Evolutionary conservation across 148 eudicot genomes (phyloP).

Genomic region (Pharnaceum exiguum): DNA sequence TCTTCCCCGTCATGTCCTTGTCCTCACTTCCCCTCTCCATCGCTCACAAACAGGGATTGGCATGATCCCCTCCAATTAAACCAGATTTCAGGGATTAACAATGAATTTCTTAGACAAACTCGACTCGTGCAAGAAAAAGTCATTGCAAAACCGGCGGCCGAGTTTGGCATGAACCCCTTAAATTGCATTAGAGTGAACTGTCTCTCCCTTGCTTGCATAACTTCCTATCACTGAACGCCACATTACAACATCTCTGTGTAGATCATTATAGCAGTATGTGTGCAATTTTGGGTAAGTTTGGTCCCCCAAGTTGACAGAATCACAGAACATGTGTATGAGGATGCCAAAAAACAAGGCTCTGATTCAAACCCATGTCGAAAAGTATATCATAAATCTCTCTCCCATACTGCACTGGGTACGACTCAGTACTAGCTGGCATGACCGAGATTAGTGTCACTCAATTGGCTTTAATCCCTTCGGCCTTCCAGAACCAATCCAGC

Average conservation of each 20-base stretch:
- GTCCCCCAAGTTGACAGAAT: conserved; percentile 20
- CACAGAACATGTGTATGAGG: conserved; percentile 33
- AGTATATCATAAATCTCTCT: conserved; percentile 48
- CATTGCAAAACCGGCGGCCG: conserved; percentile 32
- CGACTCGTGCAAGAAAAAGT: conserved; percentile 34
- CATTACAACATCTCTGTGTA: conserved; percentile 30
- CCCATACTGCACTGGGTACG: conserved; percentile 22
- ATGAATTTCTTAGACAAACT: conserved; percentile 26
- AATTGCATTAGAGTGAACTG: conserved; percentile 36
- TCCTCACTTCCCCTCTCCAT: too few species aligned
- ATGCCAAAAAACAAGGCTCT: conserved; percentile 30
- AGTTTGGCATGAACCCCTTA: conserved; percentile 36
- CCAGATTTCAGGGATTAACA: conserved; percentile 27
- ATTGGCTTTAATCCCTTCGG: conserved; percentile 30
- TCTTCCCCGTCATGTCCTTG: too few species aligned
- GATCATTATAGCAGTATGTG: conserved; percentile 25
- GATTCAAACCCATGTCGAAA: conserved; percentile 36
- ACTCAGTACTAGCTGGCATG: conserved; percentile 37
- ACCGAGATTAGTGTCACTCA: conserved; percentile 37
- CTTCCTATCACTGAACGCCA: conserved; percentile 42
- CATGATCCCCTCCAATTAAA: conserved; percentile 11
- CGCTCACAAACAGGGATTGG: too few species aligned
- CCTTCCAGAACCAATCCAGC: conserved; percentile 30
- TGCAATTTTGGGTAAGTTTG: conserved; percentile 8
- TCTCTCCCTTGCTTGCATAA: conserved; percentile 28